These are phyloP conservation scores for Phytophthora ohioensis DNA, from an alignment of 352 stramenopile species.

Conservation along the genomic window DNA sequence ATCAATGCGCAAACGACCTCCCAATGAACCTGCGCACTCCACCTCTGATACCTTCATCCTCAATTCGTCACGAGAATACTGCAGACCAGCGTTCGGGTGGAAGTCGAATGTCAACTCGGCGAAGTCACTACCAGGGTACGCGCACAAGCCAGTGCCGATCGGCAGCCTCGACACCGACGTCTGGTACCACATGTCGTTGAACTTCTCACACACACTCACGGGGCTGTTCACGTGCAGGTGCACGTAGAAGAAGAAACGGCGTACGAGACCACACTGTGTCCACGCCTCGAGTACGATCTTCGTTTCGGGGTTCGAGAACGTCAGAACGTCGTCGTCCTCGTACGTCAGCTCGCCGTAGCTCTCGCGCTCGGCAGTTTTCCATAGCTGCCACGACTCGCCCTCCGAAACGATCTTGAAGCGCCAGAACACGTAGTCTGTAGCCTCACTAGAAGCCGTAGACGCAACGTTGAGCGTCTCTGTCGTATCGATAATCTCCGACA, in stretches of 20 bases:
- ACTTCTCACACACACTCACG: constrained; percentile 59
- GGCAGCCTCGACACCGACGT: constrained; percentile 44
- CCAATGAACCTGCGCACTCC: constrained; percentile 46
- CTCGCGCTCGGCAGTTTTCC: constrained; percentile 35
- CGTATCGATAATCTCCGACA: constrained; percentile 53
- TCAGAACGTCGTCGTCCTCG: constrained; percentile 38
- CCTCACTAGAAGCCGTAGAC: background rate
- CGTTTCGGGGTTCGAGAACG: constrained; percentile 51
- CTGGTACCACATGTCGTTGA: constrained; percentile 80
- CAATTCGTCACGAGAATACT: constrained; percentile 46
- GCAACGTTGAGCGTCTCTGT: constrained; percentile 36
- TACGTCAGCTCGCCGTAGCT: constrained; percentile 21
- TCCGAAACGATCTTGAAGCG: constrained; percentile 59
- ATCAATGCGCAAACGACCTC: constrained; percentile 31
- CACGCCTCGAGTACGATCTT: constrained; percentile 68
- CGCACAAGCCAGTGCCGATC: constrained; percentile 48
- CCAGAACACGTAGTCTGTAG: constrained; percentile 68
- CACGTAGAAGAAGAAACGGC: constrained; percentile 57
- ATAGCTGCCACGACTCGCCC: constrained; percentile 52
- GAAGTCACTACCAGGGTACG: constrained; percentile 69
- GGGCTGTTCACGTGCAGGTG: constrained; percentile 59
- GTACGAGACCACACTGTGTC: constrained; percentile 63
- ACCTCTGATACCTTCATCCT: constrained; percentile 55
- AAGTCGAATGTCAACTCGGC: constrained; percentile 75
- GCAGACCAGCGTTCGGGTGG: constrained; percentile 54